Percentiles rank a stretch among this genome's conserved stretches.
phyloP scores from a whole-genome alignment of 805 yeast genomes.

The Candida insectalens region DNA sequence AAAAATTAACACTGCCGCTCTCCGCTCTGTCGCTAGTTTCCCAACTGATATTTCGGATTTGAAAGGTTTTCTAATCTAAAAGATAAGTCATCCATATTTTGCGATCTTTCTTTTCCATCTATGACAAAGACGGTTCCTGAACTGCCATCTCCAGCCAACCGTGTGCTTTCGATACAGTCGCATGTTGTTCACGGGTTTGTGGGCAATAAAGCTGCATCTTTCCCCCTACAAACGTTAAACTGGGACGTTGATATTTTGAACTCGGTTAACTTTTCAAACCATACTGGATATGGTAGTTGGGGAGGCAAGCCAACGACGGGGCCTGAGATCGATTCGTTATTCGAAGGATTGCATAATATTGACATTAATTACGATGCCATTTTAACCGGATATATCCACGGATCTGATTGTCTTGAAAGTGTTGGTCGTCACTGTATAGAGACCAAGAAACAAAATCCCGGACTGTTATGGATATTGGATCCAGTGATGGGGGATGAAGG shows the following conservation, averaged over 20 bases:
- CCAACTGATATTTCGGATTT: no score
- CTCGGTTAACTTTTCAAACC: slow-evolving; percentile 59
- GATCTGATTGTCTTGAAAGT: slow-evolving; percentile 35
- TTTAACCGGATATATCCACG: slow-evolving; percentile 63
- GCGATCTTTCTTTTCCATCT: slow-evolving; percentile 3
- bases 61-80: no score
- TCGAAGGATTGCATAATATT: slow-evolving; percentile 27
- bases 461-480: slow-evolving; percentile 49
- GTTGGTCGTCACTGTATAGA: slow-evolving; percentile 28
- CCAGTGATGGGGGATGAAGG: slow-evolving; percentile 83
- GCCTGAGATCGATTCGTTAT: slow-evolving; percentile 28
- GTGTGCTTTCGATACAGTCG: slow-evolving; percentile 48
- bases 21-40: no score
- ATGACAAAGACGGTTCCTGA: slow-evolving; percentile 9
- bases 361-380: slow-evolving; percentile 40
- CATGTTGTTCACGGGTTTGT: slow-evolving; percentile 71
- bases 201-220: slow-evolving; percentile 58
- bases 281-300: slow-evolving; percentile 58
- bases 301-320: slow-evolving; percentile 36
- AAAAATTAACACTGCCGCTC: no score
- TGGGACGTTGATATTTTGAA: slow-evolving; percentile 64
- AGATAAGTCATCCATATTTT: no score
- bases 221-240: slow-evolving; percentile 54
- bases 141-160: slow-evolving; percentile 8
- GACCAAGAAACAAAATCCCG: slow-evolving; percentile 25